A percentile compares a stretch with the other conserved stretches of the same genome.
These are phyloP conservation scores for Alternaria panax DNA, from an alignment of 2,329 filamentous ascomycete genomes.

Conservation along the genomic window DNA sequence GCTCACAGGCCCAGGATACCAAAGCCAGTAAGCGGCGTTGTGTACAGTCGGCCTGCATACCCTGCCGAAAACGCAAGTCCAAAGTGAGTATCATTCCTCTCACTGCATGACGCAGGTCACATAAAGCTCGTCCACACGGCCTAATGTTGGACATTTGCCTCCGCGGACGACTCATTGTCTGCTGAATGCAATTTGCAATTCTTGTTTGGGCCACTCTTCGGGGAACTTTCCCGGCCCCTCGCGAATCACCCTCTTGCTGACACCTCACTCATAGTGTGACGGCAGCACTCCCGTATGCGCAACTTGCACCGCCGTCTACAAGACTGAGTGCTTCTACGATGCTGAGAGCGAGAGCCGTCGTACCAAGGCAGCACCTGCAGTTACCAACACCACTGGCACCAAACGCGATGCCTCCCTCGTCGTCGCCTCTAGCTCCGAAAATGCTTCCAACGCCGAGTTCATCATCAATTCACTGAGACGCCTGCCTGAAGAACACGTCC, in stretches of 20 bases:
- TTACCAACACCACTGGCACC: constrained; percentile 24
- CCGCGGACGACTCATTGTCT: constrained; percentile 26
- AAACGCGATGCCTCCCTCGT: constrained; percentile 42
- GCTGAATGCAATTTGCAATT: not conserved
- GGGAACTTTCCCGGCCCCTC: not conserved
- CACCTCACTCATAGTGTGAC: constrained; percentile 55
- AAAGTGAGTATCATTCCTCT: constrained; percentile 48
- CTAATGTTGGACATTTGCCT: constrained; percentile 21
- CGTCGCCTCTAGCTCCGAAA: constrained; percentile 15
- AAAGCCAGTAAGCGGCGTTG: constrained; percentile 46
- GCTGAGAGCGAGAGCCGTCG: constrained; percentile 57
- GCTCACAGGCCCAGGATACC: constrained; percentile 23
- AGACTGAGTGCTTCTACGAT: constrained; percentile 60
- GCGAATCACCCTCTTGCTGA: constrained; percentile 19
- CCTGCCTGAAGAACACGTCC: constrained; percentile 55
- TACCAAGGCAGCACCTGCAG: constrained; percentile 46
- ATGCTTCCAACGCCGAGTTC: constrained; percentile 39
- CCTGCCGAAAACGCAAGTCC: constrained; percentile 60
- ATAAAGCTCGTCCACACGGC: not conserved
- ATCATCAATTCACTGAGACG: constrained; percentile 55
- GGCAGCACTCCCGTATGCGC: constrained; percentile 58
- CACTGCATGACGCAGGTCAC: not conserved
- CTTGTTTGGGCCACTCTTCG: constrained; percentile 3
- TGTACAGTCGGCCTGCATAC: constrained; percentile 55
- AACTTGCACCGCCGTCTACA: constrained; percentile 60